Conservation (phyloP, 192 early-diverging fungal species). For the Haplosporangium gracile region DNA sequence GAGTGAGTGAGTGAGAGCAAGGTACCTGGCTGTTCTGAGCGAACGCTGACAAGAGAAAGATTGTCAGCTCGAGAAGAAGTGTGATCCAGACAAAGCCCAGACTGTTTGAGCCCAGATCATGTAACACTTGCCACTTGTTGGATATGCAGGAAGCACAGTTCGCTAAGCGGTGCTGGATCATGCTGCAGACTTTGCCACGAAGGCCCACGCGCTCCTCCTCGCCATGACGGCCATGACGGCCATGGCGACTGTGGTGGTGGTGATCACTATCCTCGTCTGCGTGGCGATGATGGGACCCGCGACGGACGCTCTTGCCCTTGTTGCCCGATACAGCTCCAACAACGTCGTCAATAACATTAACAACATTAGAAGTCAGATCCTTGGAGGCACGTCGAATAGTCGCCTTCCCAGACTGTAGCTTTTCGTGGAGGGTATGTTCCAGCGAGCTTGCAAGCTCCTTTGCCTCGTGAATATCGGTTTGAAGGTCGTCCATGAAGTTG, state of each 20-base stretch:
- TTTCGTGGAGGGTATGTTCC: constrained; percentile 24
- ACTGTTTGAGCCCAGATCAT: constrained; percentile 37
- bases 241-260: background rate
- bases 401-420: constrained; percentile 7
- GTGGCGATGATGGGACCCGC: background rate
- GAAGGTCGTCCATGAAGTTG: constrained; percentile 35
- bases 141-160: constrained; percentile 14
- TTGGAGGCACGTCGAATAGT: constrained; percentile 1
- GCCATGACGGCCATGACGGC: background rate
- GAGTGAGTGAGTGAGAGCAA: no score
- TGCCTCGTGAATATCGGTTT: constrained; percentile 20
- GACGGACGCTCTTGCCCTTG: background rate
- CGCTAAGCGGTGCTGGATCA: constrained; percentile 16
- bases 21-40: constrained; percentile 9
- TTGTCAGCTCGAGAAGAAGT: constrained; percentile 19
- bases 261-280: background rate
- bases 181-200: background rate
- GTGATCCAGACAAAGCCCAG: constrained; percentile 39
- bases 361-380: constrained; percentile 8
- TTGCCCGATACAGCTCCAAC: background rate
- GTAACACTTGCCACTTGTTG: constrained; percentile 19
- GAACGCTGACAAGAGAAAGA: constrained; percentile 23
- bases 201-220: background rate
- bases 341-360: constrained; percentile 5
- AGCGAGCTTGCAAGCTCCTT: constrained; percentile 16